phyloP scores from a whole-genome alignment of 352 stramenopile species.

The Pythium chondricola region DNA sequence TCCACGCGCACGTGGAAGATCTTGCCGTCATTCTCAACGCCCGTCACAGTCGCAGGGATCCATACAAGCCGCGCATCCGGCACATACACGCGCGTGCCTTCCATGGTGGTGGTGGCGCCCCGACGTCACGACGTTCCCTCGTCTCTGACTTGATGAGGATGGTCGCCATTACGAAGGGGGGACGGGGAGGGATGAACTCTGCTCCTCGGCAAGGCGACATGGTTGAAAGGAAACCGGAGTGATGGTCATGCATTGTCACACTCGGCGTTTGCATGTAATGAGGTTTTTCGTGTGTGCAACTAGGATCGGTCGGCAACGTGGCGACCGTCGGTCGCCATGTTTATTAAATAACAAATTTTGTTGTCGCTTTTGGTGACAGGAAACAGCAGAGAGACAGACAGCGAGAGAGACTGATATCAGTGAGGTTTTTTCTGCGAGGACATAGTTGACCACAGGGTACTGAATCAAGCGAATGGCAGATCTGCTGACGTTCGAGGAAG shows the following conservation, averaged over 20 bases:
- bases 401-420: too few relatives aligned
- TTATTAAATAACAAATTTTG: too few relatives aligned
- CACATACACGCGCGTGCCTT: constrained; percentile 77
- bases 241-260: constrained; percentile 12
- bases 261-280: constrained; percentile 7
- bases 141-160: constrained; percentile 18
- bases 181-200: constrained; percentile 7
- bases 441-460: too few relatives aligned
- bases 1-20: constrained; percentile 62
- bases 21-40: constrained; percentile 50
- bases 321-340: too few relatives aligned
- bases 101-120: constrained; percentile 31
- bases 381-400: too few relatives aligned
- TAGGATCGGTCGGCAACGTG: not conserved
- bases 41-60: constrained; percentile 71
- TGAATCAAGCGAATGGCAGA: too few relatives aligned
- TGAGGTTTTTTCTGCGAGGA: too few relatives aligned
- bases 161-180: constrained; percentile 2
- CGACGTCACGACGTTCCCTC: not conserved
- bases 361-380: too few relatives aligned
- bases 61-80: constrained; percentile 76
- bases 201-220: constrained; percentile 4
- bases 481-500: too few relatives aligned
- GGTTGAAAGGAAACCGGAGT: constrained; percentile 9
- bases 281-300: constrained; percentile 10